These are phyloP conservation scores for Magnaporthiopsis incrustans DNA, from an alignment of 2,329 filamentous ascomycete genomes.

Conservation along the genomic window DNA sequence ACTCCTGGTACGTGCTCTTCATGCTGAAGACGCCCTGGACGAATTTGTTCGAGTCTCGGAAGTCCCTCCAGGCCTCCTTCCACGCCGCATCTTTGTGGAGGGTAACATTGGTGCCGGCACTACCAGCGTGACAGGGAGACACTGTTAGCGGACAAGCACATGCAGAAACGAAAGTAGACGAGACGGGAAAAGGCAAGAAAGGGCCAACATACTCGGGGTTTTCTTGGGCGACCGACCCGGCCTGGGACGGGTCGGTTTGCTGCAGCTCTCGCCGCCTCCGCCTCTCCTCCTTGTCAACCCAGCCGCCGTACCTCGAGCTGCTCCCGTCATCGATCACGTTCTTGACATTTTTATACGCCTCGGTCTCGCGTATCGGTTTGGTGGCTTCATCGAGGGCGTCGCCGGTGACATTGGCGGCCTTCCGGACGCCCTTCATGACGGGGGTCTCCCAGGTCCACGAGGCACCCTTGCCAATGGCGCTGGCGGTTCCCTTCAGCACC, in stretches of 20 bases:
- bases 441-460: conserved; percentile 96
- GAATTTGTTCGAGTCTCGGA: conserved; percentile 80
- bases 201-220: conserved; percentile 68
- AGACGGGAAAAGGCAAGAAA: not conserved
- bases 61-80: conserved; percentile 98
- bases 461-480: conserved; percentile 81
- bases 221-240: conserved; percentile 61
- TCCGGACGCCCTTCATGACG: conserved; percentile 83
- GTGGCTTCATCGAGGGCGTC: conserved; percentile 91
- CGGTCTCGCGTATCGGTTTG: conserved; percentile 84
- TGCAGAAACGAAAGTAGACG: conserved; percentile 10
- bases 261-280: conserved; percentile 65
- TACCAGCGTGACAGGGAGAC: conserved; percentile 26
- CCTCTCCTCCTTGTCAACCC: conserved; percentile 93
- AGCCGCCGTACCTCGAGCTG: conserved; percentile 91
- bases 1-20: conserved; percentile 86
- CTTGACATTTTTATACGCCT: conserved; percentile 91
- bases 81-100: conserved; percentile 94
- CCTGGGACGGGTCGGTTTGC: conserved; percentile 38
- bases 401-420: conserved; percentile 78
- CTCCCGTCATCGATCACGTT: conserved; percentile 95
- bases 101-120: conserved; percentile 88
- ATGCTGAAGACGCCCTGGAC: conserved; percentile 84
- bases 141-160: conserved; percentile 1
- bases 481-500: conserved; percentile 77